A percentile compares a stretch with the other conserved stretches of the same genome.
These are phyloP conservation scores for Lactifluus rugatus DNA, from an alignment of 768 basidiomycete species.

Conservation along the genomic window DNA sequence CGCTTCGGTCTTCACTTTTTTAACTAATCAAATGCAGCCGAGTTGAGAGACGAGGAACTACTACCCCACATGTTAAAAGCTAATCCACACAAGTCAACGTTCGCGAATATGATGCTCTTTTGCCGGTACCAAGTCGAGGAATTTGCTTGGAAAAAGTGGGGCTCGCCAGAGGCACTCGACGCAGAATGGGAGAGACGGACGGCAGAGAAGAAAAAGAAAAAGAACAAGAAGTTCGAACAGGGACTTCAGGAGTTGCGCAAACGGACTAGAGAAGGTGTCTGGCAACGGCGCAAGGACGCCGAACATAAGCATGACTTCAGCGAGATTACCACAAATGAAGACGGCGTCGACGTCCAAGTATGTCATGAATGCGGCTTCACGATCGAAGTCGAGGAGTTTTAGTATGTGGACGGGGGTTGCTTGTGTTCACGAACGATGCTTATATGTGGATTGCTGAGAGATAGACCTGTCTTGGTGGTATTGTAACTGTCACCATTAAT, in stretches of 20 bases:
- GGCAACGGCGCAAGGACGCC: conserved; percentile 77
- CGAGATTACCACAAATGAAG: conserved; percentile 39
- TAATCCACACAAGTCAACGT: conserved; percentile 91
- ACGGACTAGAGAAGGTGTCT: conserved; percentile 80
- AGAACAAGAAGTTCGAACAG: conserved; percentile 92
- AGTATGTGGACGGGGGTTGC: conserved; percentile 4
- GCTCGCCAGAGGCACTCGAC: conserved; percentile 83
- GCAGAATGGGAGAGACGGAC: conserved; percentile 73
- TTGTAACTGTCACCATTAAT: neutral
- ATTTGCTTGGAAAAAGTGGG: conserved; percentile 98
- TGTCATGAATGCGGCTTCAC: conserved; percentile 90
- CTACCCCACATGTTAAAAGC: conserved; percentile 91
- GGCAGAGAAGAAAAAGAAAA: conserved; percentile 78
- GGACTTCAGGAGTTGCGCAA: conserved; percentile 74
- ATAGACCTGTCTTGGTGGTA: neutral
- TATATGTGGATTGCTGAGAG: neutral
- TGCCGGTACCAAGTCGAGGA: conserved; percentile 89
- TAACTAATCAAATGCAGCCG: conserved; percentile 42
- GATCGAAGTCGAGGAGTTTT: conserved; percentile 80
- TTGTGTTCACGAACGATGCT: neutral
- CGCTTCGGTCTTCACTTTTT: neutral
- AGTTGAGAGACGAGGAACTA: conserved; percentile 83
- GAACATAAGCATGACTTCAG: conserved; percentile 86
- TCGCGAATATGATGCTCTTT: conserved; percentile 99
- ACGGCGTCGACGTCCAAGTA: conserved; percentile 56